These are phyloP conservation scores for Thuidium tamariscinum DNA, from an alignment of 225 moss, liverwort and hornwort species.

Conservation along the genomic window DNA sequence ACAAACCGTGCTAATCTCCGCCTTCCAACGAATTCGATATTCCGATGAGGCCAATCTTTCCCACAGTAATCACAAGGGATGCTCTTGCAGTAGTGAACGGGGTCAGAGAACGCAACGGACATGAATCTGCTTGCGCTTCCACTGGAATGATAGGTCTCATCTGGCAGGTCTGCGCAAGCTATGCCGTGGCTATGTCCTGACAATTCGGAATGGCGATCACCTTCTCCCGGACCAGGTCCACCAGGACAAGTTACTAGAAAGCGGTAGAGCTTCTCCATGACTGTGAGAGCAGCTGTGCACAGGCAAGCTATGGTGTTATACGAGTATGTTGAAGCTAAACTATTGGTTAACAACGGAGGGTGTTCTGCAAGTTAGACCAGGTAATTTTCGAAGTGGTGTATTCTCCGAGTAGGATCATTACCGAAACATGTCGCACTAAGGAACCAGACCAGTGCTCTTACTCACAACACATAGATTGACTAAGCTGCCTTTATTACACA, in stretches of 20 bases:
- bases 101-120: background rate
- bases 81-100: background rate
- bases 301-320: background rate
- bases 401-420: background rate
- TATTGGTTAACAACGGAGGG: background rate
- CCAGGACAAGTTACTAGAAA: background rate
- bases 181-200: background rate
- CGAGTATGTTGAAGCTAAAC: background rate
- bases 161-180: background rate
- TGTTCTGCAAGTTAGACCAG: no score
- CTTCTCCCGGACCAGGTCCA: background rate
- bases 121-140: background rate
- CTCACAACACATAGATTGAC: no score
- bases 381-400: background rate
- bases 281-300: background rate
- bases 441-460: no score
- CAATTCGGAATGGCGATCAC: background rate
- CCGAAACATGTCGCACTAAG: no score
- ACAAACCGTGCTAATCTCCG: background rate
- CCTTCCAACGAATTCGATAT: background rate
- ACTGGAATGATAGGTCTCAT: background rate
- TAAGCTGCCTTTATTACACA: no score
- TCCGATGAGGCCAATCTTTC: background rate
- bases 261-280: background rate
- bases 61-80: conserved; percentile 6